Conservation (phyloP, 495 filamentous ascomycete species). For the Trichoderma virens region DNA sequence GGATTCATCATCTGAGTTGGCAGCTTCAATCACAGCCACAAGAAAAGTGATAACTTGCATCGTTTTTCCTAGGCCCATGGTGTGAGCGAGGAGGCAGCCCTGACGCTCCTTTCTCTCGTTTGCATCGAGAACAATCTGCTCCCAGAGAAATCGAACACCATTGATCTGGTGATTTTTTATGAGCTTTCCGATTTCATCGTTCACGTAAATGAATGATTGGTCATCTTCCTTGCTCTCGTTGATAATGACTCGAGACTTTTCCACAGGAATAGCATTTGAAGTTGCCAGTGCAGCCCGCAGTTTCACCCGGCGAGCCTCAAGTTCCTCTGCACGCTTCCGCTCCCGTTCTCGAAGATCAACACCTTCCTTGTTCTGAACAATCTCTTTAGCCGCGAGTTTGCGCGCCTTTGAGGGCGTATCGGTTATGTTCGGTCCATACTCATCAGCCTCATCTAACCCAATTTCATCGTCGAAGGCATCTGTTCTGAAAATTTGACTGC, state of each 20-base stretch:
- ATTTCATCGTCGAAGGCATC: constrained; percentile 12
- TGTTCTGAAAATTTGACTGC: constrained; percentile 1
- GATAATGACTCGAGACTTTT: constrained; percentile 51
- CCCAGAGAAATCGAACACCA: constrained; percentile 87
- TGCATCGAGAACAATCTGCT: constrained; percentile 55
- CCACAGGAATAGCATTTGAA: constrained; percentile 31
- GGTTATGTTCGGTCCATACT: not conserved
- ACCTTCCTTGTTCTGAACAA: constrained; percentile 40
- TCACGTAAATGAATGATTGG: constrained; percentile 43
- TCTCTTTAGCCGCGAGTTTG: constrained; percentile 29
- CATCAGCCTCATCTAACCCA: constrained; percentile 15
- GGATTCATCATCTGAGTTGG: constrained; percentile 45
- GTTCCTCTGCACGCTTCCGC: constrained; percentile 33
- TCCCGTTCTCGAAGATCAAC: constrained; percentile 39
- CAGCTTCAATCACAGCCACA: constrained; percentile 60
- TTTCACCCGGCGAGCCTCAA: constrained; percentile 41
- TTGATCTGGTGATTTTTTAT: constrained; percentile 53
- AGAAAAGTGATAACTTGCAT: constrained; percentile 83
- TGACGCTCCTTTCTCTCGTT: constrained; percentile 42
- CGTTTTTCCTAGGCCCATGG: constrained; percentile 92
- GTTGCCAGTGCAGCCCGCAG: constrained; percentile 35
- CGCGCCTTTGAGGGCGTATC: constrained; percentile 29
- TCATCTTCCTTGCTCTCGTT: constrained; percentile 59
- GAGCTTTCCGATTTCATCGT: constrained; percentile 36
- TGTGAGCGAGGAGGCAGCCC: constrained; percentile 82